phyloP scores from a whole-genome alignment of 2,329 filamentous ascomycete species.

The Paecilomyces variotii region DNA sequence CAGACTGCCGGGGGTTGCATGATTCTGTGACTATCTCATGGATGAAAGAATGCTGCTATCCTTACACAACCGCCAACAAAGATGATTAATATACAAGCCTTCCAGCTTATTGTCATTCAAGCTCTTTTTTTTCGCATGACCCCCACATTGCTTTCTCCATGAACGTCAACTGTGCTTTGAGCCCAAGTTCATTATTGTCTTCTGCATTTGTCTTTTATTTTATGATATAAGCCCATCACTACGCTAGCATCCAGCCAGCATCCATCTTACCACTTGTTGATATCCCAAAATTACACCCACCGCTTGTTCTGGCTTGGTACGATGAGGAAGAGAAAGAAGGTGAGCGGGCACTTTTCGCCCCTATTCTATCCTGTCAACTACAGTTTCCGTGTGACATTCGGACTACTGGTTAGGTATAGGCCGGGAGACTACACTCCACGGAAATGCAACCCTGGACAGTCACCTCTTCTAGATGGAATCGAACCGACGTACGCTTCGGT shows the following conservation, averaged over 20 bases:
- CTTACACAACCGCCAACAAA: background rate
- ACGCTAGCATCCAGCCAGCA: background rate
- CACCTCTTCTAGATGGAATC: background rate
- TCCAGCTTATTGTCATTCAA: background rate
- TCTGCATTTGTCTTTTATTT: background rate
- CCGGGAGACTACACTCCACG: background rate
- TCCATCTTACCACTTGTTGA: too few relatives aligned
- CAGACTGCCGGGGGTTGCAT: constrained; percentile 37
- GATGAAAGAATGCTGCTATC: background rate
- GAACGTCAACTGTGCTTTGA: background rate
- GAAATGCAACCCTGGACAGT: background rate
- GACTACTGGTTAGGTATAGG: constrained; percentile 10
- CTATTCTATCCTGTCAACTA: constrained; percentile 4
- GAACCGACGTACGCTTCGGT: constrained; percentile 2
- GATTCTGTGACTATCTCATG: constrained; percentile 27
- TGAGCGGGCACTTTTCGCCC: background rate
- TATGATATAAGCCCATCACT: background rate
- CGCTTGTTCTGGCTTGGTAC: background rate
- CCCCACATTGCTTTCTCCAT: background rate
- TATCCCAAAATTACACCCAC: background rate
- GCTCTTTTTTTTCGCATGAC: background rate
- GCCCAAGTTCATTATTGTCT: background rate
- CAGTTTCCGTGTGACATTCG: constrained; percentile 8
- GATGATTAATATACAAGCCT: background rate
- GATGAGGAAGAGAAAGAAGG: background rate